Conservation (phyloP, 1,139 yeast genomes). For the Nadsonia commutata region DNA sequence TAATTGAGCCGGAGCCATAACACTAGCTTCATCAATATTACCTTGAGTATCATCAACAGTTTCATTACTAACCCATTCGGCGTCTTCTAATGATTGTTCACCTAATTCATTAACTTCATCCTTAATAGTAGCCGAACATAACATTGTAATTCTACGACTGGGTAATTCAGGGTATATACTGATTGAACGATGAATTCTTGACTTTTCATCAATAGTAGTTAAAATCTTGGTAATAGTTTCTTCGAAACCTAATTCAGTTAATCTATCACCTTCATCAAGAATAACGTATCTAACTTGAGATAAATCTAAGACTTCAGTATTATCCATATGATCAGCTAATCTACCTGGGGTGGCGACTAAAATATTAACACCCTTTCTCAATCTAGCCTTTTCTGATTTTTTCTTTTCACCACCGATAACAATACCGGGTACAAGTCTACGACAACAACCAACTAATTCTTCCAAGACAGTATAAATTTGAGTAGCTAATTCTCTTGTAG, state of each 20-base stretch:
- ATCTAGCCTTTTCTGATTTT: constrained; percentile 79
- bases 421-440: constrained; percentile 75
- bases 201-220: constrained; percentile 30
- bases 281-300: constrained; percentile 69
- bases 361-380: constrained; percentile 79
- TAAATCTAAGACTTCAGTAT: constrained; percentile 60
- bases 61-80: constrained; percentile 44
- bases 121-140: constrained; percentile 92
- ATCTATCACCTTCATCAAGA: constrained; percentile 88
- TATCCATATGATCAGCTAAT: constrained; percentile 80
- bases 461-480: constrained; percentile 79
- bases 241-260: constrained; percentile 91
- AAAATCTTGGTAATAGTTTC: constrained; percentile 76
- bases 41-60: constrained; percentile 10
- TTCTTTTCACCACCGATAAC: constrained; percentile 94
- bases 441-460: constrained; percentile 26
- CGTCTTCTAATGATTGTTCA: constrained; percentile 53
- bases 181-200: constrained; percentile 15
- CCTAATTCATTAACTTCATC: constrained; percentile 70
- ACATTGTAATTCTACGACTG: constrained; percentile 49
- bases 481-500: constrained; percentile 89
- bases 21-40: constrained; percentile 6
- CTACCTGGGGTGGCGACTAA: constrained; percentile 90
- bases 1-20: constrained; percentile 75
- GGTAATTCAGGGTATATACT: constrained; percentile 45